A percentile compares a stretch with the other conserved stretches of the same genome.
These are phyloP conservation scores for Chaetomium strumarium DNA, from an alignment of 2,329 filamentous ascomycete genomes.

Conservation along the genomic window DNA sequence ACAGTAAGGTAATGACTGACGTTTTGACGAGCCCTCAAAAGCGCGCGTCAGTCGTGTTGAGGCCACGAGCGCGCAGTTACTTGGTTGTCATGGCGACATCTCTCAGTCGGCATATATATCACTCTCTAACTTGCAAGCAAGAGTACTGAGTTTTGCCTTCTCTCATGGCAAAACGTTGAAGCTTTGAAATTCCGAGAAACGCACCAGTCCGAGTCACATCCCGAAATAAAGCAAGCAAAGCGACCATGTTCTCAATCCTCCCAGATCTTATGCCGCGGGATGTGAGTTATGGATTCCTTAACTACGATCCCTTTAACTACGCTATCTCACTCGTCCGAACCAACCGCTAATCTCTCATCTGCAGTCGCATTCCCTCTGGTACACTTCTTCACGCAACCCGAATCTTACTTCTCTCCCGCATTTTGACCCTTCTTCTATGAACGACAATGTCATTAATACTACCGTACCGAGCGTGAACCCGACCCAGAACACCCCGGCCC, in stretches of 20 bases:
- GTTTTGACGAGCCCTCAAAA: background rate
- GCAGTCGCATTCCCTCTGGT: constrained; percentile 70
- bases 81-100: too few species aligned
- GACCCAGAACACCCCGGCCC: constrained; percentile 9
- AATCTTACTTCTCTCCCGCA: constrained; percentile 32
- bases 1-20: too few species aligned
- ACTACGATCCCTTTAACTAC: background rate
- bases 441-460: background rate
- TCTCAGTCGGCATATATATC: too few species aligned
- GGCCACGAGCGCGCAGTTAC: too few species aligned
- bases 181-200: background rate
- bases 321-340: background rate
- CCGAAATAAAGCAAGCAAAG: background rate
- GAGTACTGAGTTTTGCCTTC: too few species aligned
- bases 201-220: background rate
- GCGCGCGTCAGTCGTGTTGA: too few species aligned
- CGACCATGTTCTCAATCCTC: constrained; percentile 55
- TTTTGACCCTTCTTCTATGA: constrained; percentile 22
- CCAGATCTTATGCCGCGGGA: constrained; percentile 65
- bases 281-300: constrained; percentile 39
- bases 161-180: background rate
- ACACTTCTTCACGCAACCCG: constrained; percentile 56
- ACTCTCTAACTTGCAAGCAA: too few species aligned
- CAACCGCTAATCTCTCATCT: constrained; percentile 6
- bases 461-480: constrained; percentile 1